Evolutionary conservation across 345 rosid species (phyloP).

Genomic region (Eucalyptus regnans): DNA sequence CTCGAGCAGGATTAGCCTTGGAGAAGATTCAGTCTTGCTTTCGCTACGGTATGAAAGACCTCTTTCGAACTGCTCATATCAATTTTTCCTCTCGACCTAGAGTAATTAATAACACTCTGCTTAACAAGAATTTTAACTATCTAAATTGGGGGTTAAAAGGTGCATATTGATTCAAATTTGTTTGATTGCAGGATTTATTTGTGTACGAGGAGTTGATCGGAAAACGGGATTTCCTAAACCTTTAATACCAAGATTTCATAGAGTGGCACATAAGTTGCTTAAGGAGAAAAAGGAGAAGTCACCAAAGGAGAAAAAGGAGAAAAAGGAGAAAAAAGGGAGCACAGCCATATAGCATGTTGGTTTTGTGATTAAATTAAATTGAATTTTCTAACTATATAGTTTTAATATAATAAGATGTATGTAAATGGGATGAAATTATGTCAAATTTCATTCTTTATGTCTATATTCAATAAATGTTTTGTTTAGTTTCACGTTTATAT

Average conservation of each 20-base stretch:
- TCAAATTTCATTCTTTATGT: background rate
- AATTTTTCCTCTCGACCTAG: background rate
- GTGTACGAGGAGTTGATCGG: slow-evolving; percentile 44
- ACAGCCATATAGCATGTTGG: background rate
- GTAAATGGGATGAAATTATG: background rate
- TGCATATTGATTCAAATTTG: background rate
- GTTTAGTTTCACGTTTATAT: background rate
- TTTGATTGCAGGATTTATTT: slow-evolving; percentile 24
- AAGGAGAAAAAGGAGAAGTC: background rate
- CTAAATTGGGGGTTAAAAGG: background rate
- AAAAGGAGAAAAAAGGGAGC: background rate
- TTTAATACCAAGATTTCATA: slow-evolving; percentile 26
- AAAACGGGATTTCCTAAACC: slow-evolving; percentile 6
- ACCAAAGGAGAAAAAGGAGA: background rate
- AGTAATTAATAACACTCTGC: background rate
- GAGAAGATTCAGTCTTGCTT: slow-evolving; percentile 10
- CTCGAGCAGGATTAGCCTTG: background rate
- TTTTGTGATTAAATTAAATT: background rate
- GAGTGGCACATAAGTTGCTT: background rate
- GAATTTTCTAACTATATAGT: background rate
- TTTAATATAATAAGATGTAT: background rate
- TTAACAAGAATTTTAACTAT: background rate
- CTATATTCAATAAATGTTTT: background rate
- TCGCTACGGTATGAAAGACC: slow-evolving; percentile 20
- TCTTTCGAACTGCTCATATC: background rate